Conservation (phyloP, 768 basidiomycete genomes). For the Steccherinum ochraceum region DNA sequence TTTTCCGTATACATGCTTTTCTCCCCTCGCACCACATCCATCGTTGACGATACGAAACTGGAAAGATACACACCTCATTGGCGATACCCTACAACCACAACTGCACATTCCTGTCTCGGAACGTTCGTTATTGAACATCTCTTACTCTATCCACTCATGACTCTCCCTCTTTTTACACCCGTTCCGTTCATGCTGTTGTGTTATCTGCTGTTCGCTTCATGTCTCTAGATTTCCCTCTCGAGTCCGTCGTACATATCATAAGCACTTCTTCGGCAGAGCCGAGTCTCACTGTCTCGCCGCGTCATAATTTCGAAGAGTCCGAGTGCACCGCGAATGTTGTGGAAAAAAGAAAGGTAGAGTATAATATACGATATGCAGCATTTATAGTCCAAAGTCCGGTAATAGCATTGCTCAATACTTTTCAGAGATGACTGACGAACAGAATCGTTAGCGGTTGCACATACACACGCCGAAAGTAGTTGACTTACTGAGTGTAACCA, state of each 20-base stretch:
- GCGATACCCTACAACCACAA: background rate
- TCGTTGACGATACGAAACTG: background rate
- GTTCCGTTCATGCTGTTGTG: background rate
- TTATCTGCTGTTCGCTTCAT: background rate
- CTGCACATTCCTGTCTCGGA: too few relatives aligned
- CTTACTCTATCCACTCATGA: too few relatives aligned
- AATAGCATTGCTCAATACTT: conserved; percentile 40
- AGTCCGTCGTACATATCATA: too few relatives aligned
- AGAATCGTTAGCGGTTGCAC: conserved; percentile 6
- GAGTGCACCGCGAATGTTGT: background rate
- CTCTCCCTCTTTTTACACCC: too few relatives aligned
- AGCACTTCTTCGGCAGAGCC: background rate
- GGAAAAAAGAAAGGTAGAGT: background rate
- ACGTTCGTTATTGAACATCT: too few relatives aligned
- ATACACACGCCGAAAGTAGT: background rate
- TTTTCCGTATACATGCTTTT: background rate
- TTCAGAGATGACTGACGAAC: conserved; percentile 53
- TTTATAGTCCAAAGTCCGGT: background rate
- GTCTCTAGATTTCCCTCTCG: background rate
- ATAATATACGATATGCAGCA: too few relatives aligned
- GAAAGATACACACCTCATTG: background rate
- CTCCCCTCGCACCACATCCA: too few relatives aligned
- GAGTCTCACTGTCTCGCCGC: background rate
- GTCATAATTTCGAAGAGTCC: too few relatives aligned
- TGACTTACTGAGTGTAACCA: conserved; percentile 78